Conservation (phyloP, 805 yeast genomes). For the Wickerhamomyces canadensis region DNA sequence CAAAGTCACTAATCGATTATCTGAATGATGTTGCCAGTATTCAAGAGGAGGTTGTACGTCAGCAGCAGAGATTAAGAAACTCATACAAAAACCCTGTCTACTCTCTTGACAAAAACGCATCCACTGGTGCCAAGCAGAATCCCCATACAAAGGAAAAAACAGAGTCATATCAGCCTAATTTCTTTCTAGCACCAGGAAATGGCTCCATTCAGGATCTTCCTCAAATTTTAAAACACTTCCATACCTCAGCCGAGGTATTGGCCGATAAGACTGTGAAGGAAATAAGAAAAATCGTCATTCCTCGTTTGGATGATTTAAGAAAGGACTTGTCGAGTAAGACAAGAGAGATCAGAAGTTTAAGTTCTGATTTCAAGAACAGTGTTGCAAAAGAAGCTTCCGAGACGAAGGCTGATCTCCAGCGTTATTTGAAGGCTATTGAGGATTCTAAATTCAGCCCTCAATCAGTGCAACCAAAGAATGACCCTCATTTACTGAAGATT, state of each 20-base stretch:
- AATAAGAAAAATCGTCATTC: constrained; percentile 54
- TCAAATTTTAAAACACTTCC: constrained; percentile 58
- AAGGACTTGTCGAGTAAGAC: constrained; percentile 79
- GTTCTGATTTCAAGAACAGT: constrained; percentile 78
- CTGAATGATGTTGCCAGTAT: constrained; percentile 75
- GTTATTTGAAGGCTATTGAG: constrained; percentile 59
- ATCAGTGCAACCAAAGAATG: constrained; percentile 50
- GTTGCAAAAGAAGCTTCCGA: constrained; percentile 63
- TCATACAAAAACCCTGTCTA: constrained; percentile 50
- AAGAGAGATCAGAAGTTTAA: constrained; percentile 76
- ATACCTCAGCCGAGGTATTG: constrained; percentile 50
- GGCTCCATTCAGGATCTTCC: constrained; percentile 85
- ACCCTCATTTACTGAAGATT: constrained; percentile 75
- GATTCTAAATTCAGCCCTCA: constrained; percentile 44
- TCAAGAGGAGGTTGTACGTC: constrained; percentile 84
- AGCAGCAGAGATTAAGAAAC: constrained; percentile 80
- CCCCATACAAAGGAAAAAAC: constrained; percentile 17
- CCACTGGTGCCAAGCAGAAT: constrained; percentile 25
- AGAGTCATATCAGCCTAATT: constrained; percentile 25
- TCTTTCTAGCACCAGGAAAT: constrained; percentile 71
- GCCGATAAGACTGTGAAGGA: constrained; percentile 58
- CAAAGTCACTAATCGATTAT: constrained; percentile 69
- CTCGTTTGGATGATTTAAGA: constrained; percentile 60
- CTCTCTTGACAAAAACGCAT: constrained; percentile 3
- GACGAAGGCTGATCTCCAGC: constrained; percentile 51